Evolutionary conservation across 495 filamentous ascomycete species (phyloP).

Genomic region (Aspergillus hancockii): DNA sequence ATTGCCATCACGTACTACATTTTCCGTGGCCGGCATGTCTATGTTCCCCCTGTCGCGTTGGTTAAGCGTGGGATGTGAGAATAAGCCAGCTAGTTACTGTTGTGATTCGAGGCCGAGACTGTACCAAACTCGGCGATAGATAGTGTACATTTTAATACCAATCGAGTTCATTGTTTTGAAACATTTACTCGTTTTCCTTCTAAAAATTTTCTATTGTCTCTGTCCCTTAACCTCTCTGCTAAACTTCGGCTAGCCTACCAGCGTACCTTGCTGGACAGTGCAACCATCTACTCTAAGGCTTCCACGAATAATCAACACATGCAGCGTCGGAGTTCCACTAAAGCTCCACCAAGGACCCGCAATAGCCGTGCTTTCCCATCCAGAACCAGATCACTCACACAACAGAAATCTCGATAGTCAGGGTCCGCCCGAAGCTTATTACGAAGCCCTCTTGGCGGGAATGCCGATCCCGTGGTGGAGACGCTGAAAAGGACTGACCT

Average conservation of each 20-base stretch:
- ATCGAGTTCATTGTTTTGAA: no score
- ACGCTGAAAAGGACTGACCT: neutral
- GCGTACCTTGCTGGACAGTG: neutral
- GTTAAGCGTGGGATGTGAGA: slow-evolving; percentile 36
- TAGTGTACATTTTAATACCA: no score
- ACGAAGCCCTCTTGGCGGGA: slow-evolving; percentile 4
- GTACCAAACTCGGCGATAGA: no score
- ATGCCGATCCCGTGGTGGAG: slow-evolving; percentile 1
- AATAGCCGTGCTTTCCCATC: neutral
- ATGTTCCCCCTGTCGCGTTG: slow-evolving; percentile 45
- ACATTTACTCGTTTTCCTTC: neutral
- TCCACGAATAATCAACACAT: neutral
- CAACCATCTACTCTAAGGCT: neutral
- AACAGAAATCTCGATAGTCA: slow-evolving; percentile 1
- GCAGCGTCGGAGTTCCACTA: neutral
- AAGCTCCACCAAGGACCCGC: neutral
- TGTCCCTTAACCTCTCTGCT: neutral
- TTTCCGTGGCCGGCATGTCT: slow-evolving; percentile 40
- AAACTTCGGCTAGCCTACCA: neutral
- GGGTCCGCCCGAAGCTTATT: slow-evolving; percentile 1
- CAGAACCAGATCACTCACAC: neutral
- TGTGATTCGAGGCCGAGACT: no score
- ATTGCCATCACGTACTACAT: slow-evolving; percentile 50
- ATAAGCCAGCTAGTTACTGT: neutral
- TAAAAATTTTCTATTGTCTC: neutral